Evolutionary conservation across 2,329 filamentous ascomycete species (phyloP), one percentile per base, ranked within the genome.

Genomic region (Pezicula radicicola): DNA sequence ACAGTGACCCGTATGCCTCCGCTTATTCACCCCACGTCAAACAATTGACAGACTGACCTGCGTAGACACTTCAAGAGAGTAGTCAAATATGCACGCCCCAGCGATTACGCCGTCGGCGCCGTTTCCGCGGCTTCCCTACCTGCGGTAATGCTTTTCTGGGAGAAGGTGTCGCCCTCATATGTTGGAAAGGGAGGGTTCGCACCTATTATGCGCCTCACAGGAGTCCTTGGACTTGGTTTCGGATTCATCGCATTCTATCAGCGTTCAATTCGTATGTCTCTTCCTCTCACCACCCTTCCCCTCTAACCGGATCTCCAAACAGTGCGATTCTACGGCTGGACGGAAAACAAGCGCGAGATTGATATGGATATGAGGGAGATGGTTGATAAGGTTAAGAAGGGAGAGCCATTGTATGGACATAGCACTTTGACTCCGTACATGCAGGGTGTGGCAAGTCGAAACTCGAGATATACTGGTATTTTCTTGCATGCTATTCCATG

Each of bases 361-460:
- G 88, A 96, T 59, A 87, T 96, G 87, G 94, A 99, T 70, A 97
- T 97, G 92, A 83, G 84, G 59, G 94, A 99, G 74, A 99, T 99
- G 94, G 92, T 97, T 36, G 83, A 85, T 70, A 95, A 93, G 75
- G 92, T 97, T 69, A 99, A 97, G 82, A 83, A 81, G 54, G 93
- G 93, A 59, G 82, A 96, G 76, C 81, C 94, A 35, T 77, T 97
- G 46, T 99, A 99, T 72, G 94, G 94, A 66, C 83, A 81, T 64
- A 90, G 85, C 65, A 75, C 75, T 49, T 74, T 97, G 64, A 88
- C 87, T 52, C 86, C 92, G 58, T 90, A 97, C 73, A 88, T 97
- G 78, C 94, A 99, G 74, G 94, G 93, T 54, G 88, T 97, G 37
- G 92, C 94, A 48, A 85, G 90, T 54, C 81, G 94, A 63, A 96